These are phyloP conservation scores for Coemansia furcata DNA, from an alignment of 192 early-diverging fungal genomes.

Conservation along the genomic window DNA sequence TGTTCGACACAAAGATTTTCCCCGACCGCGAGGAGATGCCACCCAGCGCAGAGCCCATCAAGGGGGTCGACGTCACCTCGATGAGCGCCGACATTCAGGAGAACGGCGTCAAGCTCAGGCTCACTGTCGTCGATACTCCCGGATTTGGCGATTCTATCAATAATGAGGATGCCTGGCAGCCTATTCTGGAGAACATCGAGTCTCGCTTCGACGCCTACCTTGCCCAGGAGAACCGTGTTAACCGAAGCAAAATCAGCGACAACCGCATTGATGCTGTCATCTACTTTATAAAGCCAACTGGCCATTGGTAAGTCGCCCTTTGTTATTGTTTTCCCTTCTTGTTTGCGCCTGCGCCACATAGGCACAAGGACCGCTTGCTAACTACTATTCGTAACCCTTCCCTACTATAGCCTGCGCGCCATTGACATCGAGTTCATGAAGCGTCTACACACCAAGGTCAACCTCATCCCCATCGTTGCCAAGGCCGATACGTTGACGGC, in stretches of 20 bases:
- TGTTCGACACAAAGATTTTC: conserved; percentile 89
- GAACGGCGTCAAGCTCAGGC: conserved; percentile 88
- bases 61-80: conserved; percentile 77
- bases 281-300: conserved; percentile 97
- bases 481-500: conserved; percentile 89
- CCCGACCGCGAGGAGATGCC: conserved; percentile 74
- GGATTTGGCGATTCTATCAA: conserved; percentile 99
- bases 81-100: conserved; percentile 93
- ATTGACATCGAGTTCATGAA: conserved; percentile 97
- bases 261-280: conserved; percentile 93
- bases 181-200: conserved; percentile 93
- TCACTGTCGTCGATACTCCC: conserved; percentile 96
- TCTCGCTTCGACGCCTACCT: conserved; percentile 91
- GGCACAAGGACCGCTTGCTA: background rate
- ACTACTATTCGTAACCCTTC: conserved; percentile 2
- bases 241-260: conserved; percentile 85
- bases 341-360: background rate
- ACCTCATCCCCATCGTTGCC: conserved; percentile 86
- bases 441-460: conserved; percentile 82
- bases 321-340: conserved; percentile 12
- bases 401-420: conserved; percentile 65
- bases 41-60: conserved; percentile 62
- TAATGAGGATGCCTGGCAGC: conserved; percentile 98
- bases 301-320: conserved; percentile 63
- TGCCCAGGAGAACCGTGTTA: conserved; percentile 90